Evolutionary conservation across 1,284 basidiomycete genomes (phyloP).

Genomic region (Moesziomyces parantarcticus): DNA sequence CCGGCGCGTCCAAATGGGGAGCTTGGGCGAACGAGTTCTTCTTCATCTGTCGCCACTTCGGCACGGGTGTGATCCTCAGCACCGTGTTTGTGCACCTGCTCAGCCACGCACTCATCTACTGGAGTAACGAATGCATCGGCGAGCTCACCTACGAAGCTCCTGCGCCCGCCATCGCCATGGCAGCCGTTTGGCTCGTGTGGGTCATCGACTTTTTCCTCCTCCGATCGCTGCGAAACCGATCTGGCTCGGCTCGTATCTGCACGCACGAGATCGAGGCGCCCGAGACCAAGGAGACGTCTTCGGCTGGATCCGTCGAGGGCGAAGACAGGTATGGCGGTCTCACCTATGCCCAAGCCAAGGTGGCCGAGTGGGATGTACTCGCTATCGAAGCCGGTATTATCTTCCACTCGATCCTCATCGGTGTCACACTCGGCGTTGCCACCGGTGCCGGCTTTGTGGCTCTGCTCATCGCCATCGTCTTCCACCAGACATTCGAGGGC

Average conservation of each 20-base stretch:
- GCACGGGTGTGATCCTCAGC: constrained; percentile 69
- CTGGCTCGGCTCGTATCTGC: neutral
- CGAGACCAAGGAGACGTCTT: constrained; percentile 3
- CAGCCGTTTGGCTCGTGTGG: constrained; percentile 56
- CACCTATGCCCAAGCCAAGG: constrained; percentile 28
- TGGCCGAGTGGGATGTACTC: constrained; percentile 57
- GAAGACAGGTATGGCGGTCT: constrained; percentile 10
- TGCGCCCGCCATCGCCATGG: constrained; percentile 68
- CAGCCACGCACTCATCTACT: constrained; percentile 68
- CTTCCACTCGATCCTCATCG: constrained; percentile 67
- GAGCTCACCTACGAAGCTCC: constrained; percentile 69
- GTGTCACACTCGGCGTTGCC: constrained; percentile 67
- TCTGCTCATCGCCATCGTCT: constrained; percentile 63
- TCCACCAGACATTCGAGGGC: constrained; percentile 60
- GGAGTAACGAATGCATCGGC: constrained; percentile 69
- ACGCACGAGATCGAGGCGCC: constrained; percentile 7
- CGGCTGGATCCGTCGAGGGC: constrained; percentile 7
- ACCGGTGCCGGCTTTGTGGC: constrained; percentile 53
- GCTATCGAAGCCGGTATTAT: constrained; percentile 70
- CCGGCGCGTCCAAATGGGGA: neutral
- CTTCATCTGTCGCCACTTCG: constrained; percentile 48
- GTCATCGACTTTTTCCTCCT: constrained; percentile 66
- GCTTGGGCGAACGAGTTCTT: constrained; percentile 24
- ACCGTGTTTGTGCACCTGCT: constrained; percentile 71
- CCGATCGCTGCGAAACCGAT: constrained; percentile 12